Percentiles rank a stretch among this genome's conserved stretches.
Evolutionary conservation across 257 asterid species (phyloP).

Genomic region (Apocynum venetum): DNA sequence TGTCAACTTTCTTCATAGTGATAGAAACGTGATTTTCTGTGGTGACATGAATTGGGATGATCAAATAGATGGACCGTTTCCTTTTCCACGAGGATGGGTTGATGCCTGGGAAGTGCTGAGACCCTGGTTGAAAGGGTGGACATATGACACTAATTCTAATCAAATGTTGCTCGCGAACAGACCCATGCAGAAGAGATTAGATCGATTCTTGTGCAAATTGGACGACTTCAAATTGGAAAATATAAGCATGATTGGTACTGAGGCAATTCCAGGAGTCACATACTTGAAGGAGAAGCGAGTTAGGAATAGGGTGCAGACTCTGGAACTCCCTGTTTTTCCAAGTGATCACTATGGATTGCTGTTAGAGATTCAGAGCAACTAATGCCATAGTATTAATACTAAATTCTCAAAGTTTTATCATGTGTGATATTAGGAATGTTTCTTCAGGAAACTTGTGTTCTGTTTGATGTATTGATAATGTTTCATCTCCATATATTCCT

Average conservation of each 20-base stretch:
- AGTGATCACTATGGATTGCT: conserved; percentile 15
- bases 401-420: no score
- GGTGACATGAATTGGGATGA: conserved; percentile 16
- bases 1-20: not conserved
- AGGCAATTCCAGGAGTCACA: conserved; percentile 9
- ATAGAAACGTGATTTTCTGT: conserved; percentile 8
- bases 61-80: not conserved
- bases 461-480: no score
- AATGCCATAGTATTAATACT: no score
- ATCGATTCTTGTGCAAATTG: conserved; percentile 10
- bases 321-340: conserved; percentile 10
- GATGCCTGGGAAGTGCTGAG: conserved; percentile 7
- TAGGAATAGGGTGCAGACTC: conserved; percentile 5
- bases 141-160: conserved; percentile 9
- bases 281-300: conserved; percentile 14
- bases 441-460: no score
- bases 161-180: conserved; percentile 2
- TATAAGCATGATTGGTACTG: conserved; percentile 2
- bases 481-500: no score
- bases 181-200: conserved; percentile 11
- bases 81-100: not conserved
- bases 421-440: no score
- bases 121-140: conserved; percentile 5
- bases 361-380: conserved; percentile 7
- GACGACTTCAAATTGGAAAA: not conserved